phyloP scores from a whole-genome alignment of 176 grass and related monocot species.

The Rhynchospora tenuis region DNA sequence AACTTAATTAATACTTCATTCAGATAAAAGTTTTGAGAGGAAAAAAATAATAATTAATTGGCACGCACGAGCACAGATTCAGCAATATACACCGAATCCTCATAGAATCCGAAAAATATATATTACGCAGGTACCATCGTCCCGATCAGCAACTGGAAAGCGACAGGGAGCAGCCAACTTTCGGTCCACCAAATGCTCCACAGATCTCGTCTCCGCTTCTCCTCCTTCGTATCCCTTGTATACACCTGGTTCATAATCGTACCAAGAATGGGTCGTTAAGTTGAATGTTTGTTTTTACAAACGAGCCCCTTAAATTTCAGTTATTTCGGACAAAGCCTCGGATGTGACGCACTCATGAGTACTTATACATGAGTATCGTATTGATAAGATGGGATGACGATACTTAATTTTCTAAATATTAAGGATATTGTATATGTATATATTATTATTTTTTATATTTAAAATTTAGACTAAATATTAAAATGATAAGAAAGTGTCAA shows the following conservation, averaged over 20 bases:
- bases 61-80: background rate
- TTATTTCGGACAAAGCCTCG: background rate
- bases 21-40: background rate
- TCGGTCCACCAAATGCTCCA: constrained; percentile 18
- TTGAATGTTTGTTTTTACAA: background rate
- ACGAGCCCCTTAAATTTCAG: background rate
- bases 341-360: too few species aligned
- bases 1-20: too few species aligned
- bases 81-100: background rate
- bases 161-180: constrained; percentile 15
- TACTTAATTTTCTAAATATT: too few species aligned
- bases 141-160: background rate
- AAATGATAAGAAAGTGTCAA: too few species aligned
- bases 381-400: too few species aligned
- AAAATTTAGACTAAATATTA: too few species aligned
- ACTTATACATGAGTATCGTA: too few species aligned
- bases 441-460: too few species aligned
- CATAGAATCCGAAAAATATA: background rate
- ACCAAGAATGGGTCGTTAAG: background rate
- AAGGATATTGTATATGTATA: too few species aligned
- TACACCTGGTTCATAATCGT: background rate
- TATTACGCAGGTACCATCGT: background rate
- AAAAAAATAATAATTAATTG: background rate
- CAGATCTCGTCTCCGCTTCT: background rate
- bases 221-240: background rate